Evolutionary conservation across 495 filamentous ascomycete genomes (phyloP).

Genomic region (Lepraria neglecta): DNA sequence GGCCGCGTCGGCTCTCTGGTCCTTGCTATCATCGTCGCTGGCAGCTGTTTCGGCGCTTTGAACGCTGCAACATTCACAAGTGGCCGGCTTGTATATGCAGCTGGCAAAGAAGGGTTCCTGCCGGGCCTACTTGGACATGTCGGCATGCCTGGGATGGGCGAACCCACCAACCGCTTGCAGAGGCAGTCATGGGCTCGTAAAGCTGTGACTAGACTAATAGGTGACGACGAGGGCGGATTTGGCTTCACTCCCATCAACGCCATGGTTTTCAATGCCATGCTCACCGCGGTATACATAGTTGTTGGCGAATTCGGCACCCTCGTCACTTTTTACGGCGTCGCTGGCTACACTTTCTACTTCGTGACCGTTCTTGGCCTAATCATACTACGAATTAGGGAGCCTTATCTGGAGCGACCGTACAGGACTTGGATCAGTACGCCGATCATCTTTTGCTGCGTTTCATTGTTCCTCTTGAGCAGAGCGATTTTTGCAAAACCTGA

Average conservation of each 20-base stretch:
- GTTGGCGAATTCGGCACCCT: constrained; percentile 89
- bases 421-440: constrained; percentile 93
- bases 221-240: constrained; percentile 54
- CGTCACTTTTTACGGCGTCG: constrained; percentile 93
- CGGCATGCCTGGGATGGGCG: constrained; percentile 53
- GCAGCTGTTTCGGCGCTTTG: constrained; percentile 83
- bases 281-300: constrained; percentile 70
- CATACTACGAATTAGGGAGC: constrained; percentile 81
- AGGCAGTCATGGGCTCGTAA: constrained; percentile 54
- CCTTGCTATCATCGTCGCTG: constrained; percentile 81
- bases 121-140: constrained; percentile 77
- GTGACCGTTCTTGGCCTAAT: constrained; percentile 89
- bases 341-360: constrained; percentile 96
- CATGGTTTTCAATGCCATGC: constrained; percentile 66
- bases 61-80: constrained; percentile 94
- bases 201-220: constrained; percentile 51
- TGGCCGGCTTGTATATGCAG: constrained; percentile 85
- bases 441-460: constrained; percentile 97
- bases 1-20: constrained; percentile 74
- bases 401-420: constrained; percentile 81
- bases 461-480: constrained; percentile 79
- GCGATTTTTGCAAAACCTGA: constrained; percentile 84
- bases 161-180: constrained; percentile 41
- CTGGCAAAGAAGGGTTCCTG: constrained; percentile 92
- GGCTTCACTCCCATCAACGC: constrained; percentile 84